phyloP scores from a whole-genome alignment of 257 asterid genomes.

The Linaria vulgaris region DNA sequence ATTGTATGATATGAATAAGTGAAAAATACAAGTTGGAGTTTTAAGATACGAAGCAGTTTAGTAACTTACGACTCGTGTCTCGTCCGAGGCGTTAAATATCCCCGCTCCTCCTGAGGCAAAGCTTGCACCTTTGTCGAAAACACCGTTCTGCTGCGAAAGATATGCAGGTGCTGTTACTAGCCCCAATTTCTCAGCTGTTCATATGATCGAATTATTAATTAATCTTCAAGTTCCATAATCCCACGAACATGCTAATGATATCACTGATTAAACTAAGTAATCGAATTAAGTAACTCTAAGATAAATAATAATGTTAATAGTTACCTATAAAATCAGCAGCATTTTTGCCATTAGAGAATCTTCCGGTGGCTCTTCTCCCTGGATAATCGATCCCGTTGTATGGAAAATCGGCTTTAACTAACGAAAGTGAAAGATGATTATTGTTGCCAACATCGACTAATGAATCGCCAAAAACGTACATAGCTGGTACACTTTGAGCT shows the following conservation, averaged over 20 bases:
- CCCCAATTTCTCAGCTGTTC: constrained; percentile 80
- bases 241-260: too few relatives aligned
- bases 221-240: too few relatives aligned
- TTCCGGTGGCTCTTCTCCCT: constrained; percentile 60
- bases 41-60: too few relatives aligned
- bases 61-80: constrained; percentile 40
- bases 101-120: constrained; percentile 95
- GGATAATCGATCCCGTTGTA: constrained; percentile 67
- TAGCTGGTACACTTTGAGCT: constrained; percentile 53
- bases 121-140: constrained; percentile 58
- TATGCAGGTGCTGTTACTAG: constrained; percentile 65
- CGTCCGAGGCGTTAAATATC: constrained; percentile 53
- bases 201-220: too few relatives aligned
- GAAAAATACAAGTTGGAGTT: too few relatives aligned
- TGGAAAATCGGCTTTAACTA: constrained; percentile 61
- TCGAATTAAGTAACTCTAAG: too few relatives aligned
- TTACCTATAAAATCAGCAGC: constrained; percentile 77
- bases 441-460: constrained; percentile 82
- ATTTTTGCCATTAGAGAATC: constrained; percentile 81
- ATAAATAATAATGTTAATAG: neutral
- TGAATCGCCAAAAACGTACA: constrained; percentile 79
- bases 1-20: too few relatives aligned
- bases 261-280: too few relatives aligned
- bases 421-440: constrained; percentile 44
- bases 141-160: constrained; percentile 44